Evolutionary conservation across 1,284 basidiomycete genomes (phyloP).

Genomic region (Leccinum cinnamomeum): DNA sequence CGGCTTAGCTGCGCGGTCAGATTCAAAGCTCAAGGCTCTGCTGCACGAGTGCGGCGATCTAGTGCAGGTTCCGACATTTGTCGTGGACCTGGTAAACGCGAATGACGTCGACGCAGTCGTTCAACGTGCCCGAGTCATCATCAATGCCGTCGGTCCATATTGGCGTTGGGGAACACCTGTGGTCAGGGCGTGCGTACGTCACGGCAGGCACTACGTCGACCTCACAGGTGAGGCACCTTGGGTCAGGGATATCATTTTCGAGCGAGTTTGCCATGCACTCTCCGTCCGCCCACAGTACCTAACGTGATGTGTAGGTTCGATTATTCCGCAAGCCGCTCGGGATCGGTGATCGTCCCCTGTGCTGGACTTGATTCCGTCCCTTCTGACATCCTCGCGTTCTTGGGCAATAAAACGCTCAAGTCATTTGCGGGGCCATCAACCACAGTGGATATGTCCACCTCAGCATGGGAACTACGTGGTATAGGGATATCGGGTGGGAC

Average conservation of each 20-base stretch:
- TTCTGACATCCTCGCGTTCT: slow-evolving; percentile 53
- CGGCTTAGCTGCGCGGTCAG: slow-evolving; percentile 60
- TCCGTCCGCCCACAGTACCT: slow-evolving; percentile 7
- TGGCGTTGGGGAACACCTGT: slow-evolving; percentile 64
- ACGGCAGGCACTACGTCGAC: slow-evolving; percentile 66
- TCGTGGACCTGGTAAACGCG: slow-evolving; percentile 52
- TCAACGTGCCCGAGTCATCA: slow-evolving; percentile 56
- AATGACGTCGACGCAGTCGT: slow-evolving; percentile 54
- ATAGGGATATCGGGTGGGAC: slow-evolving; percentile 70
- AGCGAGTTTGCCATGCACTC: slow-evolving; percentile 33
- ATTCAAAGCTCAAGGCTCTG: slow-evolving; percentile 51
- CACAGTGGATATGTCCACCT: slow-evolving; percentile 36
- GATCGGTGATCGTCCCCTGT: slow-evolving; percentile 56
- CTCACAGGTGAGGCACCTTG: slow-evolving; percentile 57
- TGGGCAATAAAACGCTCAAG: slow-evolving; percentile 51
- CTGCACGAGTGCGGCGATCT: slow-evolving; percentile 42
- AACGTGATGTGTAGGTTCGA: slow-evolving; percentile 44
- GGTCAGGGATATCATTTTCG: slow-evolving; percentile 50
- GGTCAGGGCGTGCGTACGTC: slow-evolving; percentile 46
- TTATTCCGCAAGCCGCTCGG: slow-evolving; percentile 51
- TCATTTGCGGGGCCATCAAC: slow-evolving; percentile 38
- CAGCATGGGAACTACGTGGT: slow-evolving; percentile 52
- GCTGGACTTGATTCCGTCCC: slow-evolving; percentile 65
- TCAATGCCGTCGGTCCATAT: slow-evolving; percentile 69
- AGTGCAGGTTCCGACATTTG: slow-evolving; percentile 41